Evolutionary conservation across 2,329 filamentous ascomycete species (phyloP), one percentile per base, ranked within the genome.

Genomic region (Penicillium paneum): DNA sequence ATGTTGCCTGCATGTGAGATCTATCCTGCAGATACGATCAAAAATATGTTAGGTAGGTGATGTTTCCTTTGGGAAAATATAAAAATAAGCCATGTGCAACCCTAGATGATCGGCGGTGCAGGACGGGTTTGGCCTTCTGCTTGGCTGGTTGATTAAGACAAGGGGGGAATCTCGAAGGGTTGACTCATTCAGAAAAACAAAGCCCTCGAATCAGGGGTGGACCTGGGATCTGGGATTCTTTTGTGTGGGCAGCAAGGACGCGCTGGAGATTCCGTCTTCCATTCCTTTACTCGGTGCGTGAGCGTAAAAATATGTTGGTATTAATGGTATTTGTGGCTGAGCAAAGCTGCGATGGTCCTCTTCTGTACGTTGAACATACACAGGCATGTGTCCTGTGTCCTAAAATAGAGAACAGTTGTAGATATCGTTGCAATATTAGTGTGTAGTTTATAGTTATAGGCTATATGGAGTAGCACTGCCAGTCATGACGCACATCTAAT

Each of bases 201-300:
- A 39, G 10, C 42, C 52, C 53, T 62, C 48, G 53, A 60, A 58
- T 59, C 60, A 58, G 54, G 54, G 60, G 52, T 58, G 44, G 38
- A 35, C 38, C 52, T 63, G 50, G 50, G 50, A 63, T 63, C 52
- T 63, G 50, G 50, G 50, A 63, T 63, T 58, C 55, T 48, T 49
- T 49, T 52, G 49, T 51, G 44, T 49, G 53, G 49, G 44, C 58
- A 44, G 62, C 54, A 64, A 63, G 62, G 62, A 64, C 45, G 49
- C 28, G 42, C 26, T 52, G 45, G 24, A 52, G 21, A 40, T 47
- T 44, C 55, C 59, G 26, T 41, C 54, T 53, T 58, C 45, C 48
- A 64, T 60, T 60, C 62, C 62, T 64, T 52, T 49, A 41, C 40
- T 63, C 54, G 58, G 62, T 64, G 62, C 62, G 62, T 64, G 62